Percentiles rank a stretch among this genome's conserved stretches.
Conservation (phyloP, 306 rosid species). For the Ochetophila trinervis region DNA sequence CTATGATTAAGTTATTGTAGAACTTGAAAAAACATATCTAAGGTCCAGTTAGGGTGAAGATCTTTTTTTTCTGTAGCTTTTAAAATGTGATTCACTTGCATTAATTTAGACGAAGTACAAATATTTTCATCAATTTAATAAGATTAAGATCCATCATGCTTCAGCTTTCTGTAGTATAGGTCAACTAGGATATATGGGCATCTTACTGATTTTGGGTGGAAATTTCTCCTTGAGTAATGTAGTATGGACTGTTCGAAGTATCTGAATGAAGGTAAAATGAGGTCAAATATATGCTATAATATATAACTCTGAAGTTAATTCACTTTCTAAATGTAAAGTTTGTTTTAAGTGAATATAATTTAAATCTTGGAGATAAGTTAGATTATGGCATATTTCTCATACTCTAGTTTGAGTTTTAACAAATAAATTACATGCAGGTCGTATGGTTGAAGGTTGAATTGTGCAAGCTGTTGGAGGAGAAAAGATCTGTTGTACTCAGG, state of each 20-base stretch:
- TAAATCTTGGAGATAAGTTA: background rate
- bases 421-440: slow-evolving; percentile 55
- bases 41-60: too few species aligned
- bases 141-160: background rate
- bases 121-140: too few species aligned
- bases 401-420: slow-evolving; percentile 25
- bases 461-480: slow-evolving; percentile 81
- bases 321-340: background rate
- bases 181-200: background rate
- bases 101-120: too few species aligned
- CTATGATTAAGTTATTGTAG: too few species aligned
- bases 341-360: background rate
- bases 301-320: background rate
- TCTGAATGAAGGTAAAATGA: background rate
- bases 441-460: slow-evolving; percentile 85
- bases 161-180: background rate
- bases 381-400: slow-evolving; percentile 11
- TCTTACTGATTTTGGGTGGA: background rate
- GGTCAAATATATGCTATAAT: background rate
- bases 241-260: background rate
- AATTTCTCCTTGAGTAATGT: background rate
- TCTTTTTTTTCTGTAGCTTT: too few species aligned
- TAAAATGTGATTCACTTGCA: too few species aligned
- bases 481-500: slow-evolving; percentile 91
- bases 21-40: too few species aligned